Evolutionary conservation across 257 asterid species (phyloP).

Genomic region (Salvia splendens): DNA sequence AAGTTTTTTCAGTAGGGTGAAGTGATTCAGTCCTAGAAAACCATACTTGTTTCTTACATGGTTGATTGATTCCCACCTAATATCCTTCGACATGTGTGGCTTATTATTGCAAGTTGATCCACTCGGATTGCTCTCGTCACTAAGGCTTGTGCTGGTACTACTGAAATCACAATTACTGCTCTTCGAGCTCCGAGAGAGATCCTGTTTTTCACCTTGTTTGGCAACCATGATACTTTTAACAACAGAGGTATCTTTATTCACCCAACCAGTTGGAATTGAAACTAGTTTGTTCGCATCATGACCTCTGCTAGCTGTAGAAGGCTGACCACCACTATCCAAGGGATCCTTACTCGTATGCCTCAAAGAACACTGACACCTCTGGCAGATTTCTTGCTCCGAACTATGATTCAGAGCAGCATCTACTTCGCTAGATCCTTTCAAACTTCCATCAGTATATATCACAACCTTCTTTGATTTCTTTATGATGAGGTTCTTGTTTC

Average conservation of each 20-base stretch:
- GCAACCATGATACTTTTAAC: slow-evolving; percentile 34
- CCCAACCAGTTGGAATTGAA: too few relatives aligned
- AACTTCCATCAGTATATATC: slow-evolving; percentile 30
- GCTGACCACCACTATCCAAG: slow-evolving; percentile 24
- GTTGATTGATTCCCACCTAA: slow-evolving; percentile 49
- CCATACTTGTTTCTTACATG: slow-evolving; percentile 40
- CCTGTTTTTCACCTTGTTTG: slow-evolving; percentile 58
- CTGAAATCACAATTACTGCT: slow-evolving; percentile 74
- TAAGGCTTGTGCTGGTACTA: slow-evolving; percentile 69
- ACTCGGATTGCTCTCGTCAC: slow-evolving; percentile 79
- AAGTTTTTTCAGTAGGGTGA: slow-evolving; percentile 62
- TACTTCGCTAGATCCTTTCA: slow-evolving; percentile 34
- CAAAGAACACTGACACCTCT: slow-evolving; percentile 77
- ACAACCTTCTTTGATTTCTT: slow-evolving; percentile 56
- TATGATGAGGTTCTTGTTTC: slow-evolving; percentile 51
- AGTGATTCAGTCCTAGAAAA: slow-evolving; percentile 55
- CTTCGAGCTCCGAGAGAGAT: slow-evolving; percentile 80
- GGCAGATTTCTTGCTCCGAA: slow-evolving; percentile 59
- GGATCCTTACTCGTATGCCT: slow-evolving; percentile 43
- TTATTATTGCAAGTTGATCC: slow-evolving; percentile 62
- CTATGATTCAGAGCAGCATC: slow-evolving; percentile 29
- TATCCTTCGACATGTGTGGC: slow-evolving; percentile 87
- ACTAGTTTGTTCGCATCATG: slow-evolving; percentile 13
- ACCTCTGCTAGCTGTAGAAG: slow-evolving; percentile 26
- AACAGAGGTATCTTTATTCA: slow-evolving; percentile 33